These are phyloP conservation scores for Tetramitus jugosus DNA, from an alignment of 208 protist genomes.

Conservation along the genomic window DNA sequence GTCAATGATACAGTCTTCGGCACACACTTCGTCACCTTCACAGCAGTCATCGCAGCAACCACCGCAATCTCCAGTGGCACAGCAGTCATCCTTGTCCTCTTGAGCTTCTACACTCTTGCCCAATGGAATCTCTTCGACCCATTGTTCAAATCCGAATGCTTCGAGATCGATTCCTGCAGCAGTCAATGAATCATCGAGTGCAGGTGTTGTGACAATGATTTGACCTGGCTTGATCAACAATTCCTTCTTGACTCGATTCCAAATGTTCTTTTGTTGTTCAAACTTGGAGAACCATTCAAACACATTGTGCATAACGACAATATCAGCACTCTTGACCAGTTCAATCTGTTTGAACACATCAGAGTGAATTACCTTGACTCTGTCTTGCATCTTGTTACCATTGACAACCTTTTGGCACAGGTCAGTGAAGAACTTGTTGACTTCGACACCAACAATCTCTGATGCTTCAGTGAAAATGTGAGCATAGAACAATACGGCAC, in stretches of 20 bases:
- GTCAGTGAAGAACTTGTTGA: constrained; percentile 32
- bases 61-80: too few species aligned
- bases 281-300: constrained; percentile 36
- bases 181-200: neutral
- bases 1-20: too few species aligned
- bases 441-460: constrained; percentile 37
- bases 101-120: too few species aligned
- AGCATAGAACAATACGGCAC: constrained; percentile 34
- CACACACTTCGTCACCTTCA: too few species aligned
- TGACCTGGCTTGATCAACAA: neutral
- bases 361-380: constrained; percentile 25
- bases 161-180: neutral
- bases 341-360: constrained; percentile 28
- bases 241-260: neutral
- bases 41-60: too few species aligned
- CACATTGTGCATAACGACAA: constrained; percentile 43
- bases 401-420: constrained; percentile 28
- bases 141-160: neutral
- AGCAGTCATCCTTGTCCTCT: too few species aligned
- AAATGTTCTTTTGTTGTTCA: neutral
- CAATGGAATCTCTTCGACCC: neutral
- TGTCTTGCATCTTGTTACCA: constrained; percentile 24
- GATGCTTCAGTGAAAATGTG: constrained; percentile 17
- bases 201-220: neutral
- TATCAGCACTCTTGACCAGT: constrained; percentile 22